Percentiles rank a stretch among this genome's conserved stretches.
Conservation (phyloP, 2,329 filamentous ascomycete species). For the Verticillium zaregamsianum region DNA sequence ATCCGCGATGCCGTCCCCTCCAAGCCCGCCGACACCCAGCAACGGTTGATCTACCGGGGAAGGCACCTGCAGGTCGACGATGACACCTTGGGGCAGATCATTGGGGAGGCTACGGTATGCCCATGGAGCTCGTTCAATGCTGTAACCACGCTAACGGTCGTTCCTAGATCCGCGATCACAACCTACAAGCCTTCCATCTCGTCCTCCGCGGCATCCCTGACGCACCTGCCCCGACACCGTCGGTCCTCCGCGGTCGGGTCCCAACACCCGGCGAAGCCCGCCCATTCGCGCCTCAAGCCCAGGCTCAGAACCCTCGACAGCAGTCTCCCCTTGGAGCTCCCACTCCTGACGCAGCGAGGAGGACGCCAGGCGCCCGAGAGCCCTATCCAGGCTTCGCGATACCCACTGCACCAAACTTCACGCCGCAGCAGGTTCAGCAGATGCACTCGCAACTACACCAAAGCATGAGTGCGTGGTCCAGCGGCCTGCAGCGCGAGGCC, state of each 20-base stretch:
- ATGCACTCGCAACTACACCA: constrained; percentile 30
- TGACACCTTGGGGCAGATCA: constrained; percentile 52
- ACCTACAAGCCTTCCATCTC: constrained; percentile 50
- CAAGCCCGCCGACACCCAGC: constrained; percentile 48
- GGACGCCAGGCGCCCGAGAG: constrained; percentile 4
- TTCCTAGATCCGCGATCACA: constrained; percentile 14
- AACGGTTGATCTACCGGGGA: constrained; percentile 58
- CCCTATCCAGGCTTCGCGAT: constrained; percentile 4
- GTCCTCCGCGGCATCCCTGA: constrained; percentile 40
- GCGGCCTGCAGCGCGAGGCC: constrained; percentile 42
- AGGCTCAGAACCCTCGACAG: not conserved
- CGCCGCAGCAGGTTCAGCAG: constrained; percentile 14
- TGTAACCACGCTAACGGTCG: not conserved
- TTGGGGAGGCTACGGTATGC: constrained; percentile 51
- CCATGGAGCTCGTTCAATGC: not conserved
- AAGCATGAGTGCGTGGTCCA: constrained; percentile 39
- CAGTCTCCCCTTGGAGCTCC: constrained; percentile 20
- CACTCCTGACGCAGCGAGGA: not conserved
- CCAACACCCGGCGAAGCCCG: constrained; percentile 23
- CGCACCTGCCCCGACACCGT: constrained; percentile 19
- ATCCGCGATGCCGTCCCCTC: constrained; percentile 48
- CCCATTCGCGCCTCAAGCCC: constrained; percentile 14
- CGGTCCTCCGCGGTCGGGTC: constrained; percentile 15
- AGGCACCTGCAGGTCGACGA: constrained; percentile 49
- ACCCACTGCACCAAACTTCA: constrained; percentile 7